Evolutionary conservation across 345 rosid genomes (phyloP), one percentile per base, ranked within the genome.

Genomic region (Aquilaria sinensis): DNA sequence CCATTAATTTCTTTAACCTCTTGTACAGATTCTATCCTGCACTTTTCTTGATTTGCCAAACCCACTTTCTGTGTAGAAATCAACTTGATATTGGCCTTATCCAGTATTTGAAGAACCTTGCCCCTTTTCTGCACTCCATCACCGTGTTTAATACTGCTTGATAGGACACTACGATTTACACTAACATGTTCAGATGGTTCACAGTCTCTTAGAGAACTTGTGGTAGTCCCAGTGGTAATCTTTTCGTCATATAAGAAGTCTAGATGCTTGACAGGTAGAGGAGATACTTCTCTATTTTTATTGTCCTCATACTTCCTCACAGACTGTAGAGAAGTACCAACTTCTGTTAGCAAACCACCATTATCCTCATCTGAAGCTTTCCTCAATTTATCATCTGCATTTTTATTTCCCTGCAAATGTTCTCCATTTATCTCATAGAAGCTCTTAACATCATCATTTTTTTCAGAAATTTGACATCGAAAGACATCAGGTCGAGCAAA

Each of bases 251-350:
- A 81, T 66, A 81, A 68, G 59, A 83, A 81, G 66, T 93, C 94
- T 60, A 93, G 83, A 69, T 90, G 91, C 74, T 83, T 93, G 62
- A 93, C 88, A 68, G 94, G 98, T 53, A 93, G 74, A 23, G 80
- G 85, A 59, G 89, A 86, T 47, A 58, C 80, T 75, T 76, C 77
- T 64, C 64, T 77, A 47, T 57, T 57, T 14, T 72, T 70, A 63
- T 72, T 79, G 56, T 76, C 75, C 56, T 61, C 68, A 63, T 65
- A 70, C 72, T 76, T 79, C 77, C 74, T 74, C 23, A 33, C 12
- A 52, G 65, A 62, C 70, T 77, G 78, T 65, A 69, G 74, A 74
- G 77, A 81, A 73, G 60, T 70, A 53, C 47, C 49, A 63, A 48
- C 53, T 59, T 67, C 75, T 62, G 58, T 67, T 75, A 56, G 67